phyloP scores from a whole-genome alignment of 495 filamentous ascomycete species.

The Hapsidospora chrysogenum region DNA sequence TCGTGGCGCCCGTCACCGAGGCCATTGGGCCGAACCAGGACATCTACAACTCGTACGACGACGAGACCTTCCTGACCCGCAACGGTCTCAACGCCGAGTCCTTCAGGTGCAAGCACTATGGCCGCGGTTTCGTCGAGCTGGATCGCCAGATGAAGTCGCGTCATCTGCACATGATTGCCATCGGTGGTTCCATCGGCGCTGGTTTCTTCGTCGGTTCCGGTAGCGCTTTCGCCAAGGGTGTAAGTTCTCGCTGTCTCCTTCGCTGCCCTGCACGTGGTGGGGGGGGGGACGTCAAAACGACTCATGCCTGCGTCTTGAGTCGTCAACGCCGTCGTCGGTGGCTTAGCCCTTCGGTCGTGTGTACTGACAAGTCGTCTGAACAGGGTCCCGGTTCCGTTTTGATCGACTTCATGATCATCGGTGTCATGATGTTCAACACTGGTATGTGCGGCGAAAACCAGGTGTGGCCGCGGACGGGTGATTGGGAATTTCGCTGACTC shows the following conservation, averaged over 20 bases:
- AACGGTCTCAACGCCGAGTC: constrained; percentile 31
- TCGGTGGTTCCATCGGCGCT: constrained; percentile 56
- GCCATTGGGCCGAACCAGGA: neutral
- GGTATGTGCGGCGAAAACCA: constrained; percentile 9
- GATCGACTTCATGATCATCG: constrained; percentile 37
- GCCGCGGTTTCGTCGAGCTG: constrained; percentile 20
- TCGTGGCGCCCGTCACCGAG: neutral
- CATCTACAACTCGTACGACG: neutral
- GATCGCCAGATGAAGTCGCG: constrained; percentile 47
- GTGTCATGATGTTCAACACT: constrained; percentile 37
- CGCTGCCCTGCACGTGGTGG: too few species aligned
- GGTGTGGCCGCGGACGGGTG: neutral
- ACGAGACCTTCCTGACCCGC: constrained; percentile 28
- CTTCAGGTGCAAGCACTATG: constrained; percentile 23
- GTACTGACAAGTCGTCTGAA: too few species aligned
- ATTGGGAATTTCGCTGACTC: constrained; percentile 3
- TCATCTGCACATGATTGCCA: constrained; percentile 64
- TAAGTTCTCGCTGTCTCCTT: constrained; percentile 7
- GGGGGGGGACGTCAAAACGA: neutral
- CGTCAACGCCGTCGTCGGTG: too few species aligned
- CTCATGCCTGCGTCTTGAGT: too few species aligned
- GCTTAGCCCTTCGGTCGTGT: too few species aligned
- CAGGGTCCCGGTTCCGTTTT: constrained; percentile 32
- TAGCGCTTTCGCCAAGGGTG: constrained; percentile 22
- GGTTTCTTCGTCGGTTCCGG: constrained; percentile 41